Evolutionary conservation across 257 asterid genomes (phyloP), one percentile per base, ranked within the genome.

Genomic region (Solanum infundibuliforme): DNA sequence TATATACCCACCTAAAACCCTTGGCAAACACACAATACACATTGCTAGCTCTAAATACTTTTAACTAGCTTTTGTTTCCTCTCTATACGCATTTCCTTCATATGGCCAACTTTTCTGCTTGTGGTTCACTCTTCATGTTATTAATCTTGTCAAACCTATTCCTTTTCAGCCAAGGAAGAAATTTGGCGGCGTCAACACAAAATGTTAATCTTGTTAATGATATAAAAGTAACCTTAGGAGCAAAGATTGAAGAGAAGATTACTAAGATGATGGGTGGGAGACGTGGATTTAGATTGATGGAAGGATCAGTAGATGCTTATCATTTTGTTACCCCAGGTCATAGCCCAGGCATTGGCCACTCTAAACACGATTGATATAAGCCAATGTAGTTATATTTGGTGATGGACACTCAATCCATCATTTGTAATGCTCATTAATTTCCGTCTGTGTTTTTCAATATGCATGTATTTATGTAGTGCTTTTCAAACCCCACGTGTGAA

Each of bases 271-370:
- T 76, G 12, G 58, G 6, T 3, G 86, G 68, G 41, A 73, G 27
- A 35, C 89, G 60, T 32, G 79, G 90, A 29, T 52, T 76, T 25
- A 77, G 86, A 85, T 60, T 87, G 25, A 83, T 86, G 12, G 94
- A 87, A 35, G 98, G 92, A 34, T 62, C 84, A 25, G 58, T 85
- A 38, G 95, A 95, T 83, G 58, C 95, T 14, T 94, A 89, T 31
- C 93, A 95, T 73, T 96, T 93, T 6, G 90, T 95, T 2, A 88
- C 88, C 7, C 98, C 97, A 1, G 98, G 98, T 7, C 91, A 89
- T n/a, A 95, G 98, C 62, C 98, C 98, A 0, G 98, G 98, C 79
- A 94, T 95, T 77, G 98, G 98, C 52, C 98, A 95, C 86, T 92
- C 96, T 31, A 92, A 87, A 84, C 98, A 94, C 82, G 93, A 91